Conservation (phyloP, 352 stramenopile species). For the Phytophthora hibernalis region DNA sequence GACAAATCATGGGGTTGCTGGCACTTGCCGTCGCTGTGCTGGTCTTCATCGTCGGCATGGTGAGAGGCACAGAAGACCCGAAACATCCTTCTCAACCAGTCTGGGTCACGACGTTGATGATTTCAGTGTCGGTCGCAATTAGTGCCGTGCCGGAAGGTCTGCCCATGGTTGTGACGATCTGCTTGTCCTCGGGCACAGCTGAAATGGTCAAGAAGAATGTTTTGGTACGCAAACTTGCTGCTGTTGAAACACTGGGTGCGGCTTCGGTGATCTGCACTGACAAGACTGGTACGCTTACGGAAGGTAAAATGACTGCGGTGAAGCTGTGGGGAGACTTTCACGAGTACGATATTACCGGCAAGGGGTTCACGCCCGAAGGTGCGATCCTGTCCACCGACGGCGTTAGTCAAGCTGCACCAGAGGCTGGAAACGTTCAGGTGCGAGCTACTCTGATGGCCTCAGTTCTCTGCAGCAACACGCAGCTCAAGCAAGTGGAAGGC, state of each 20-base stretch:
- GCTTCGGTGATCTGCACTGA: conserved; percentile 94
- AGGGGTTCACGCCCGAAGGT: conserved; percentile 67
- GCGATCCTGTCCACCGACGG: conserved; percentile 54
- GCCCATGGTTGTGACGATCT: conserved; percentile 87
- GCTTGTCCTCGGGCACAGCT: conserved; percentile 69
- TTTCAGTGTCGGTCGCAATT: conserved; percentile 91
- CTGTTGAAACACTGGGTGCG: conserved; percentile 87
- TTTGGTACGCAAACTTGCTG: conserved; percentile 86
- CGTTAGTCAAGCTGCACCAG: conserved; percentile 44
- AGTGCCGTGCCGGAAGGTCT: conserved; percentile 81
- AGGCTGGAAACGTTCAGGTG: conserved; percentile 59
- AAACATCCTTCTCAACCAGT: conserved; percentile 82
- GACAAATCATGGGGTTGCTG: conserved; percentile 91
- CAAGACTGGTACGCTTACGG: conserved; percentile 96
- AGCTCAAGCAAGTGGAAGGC: conserved; percentile 65
- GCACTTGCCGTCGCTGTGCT: conserved; percentile 86
- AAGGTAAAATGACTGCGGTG: conserved; percentile 85
- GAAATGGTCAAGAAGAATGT: conserved; percentile 84
- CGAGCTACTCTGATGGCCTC: conserved; percentile 65
- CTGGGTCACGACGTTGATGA: conserved; percentile 94
- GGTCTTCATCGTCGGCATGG: conserved; percentile 90
- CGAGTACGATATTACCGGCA: conserved; percentile 71
- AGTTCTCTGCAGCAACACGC: conserved; percentile 82
- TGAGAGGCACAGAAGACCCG: conserved; percentile 57
- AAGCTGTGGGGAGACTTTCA: conserved; percentile 81